These are phyloP conservation scores for Aspergillus pseudoglaucus DNA, from an alignment of 2,329 filamentous ascomycete genomes.

Conservation along the genomic window DNA sequence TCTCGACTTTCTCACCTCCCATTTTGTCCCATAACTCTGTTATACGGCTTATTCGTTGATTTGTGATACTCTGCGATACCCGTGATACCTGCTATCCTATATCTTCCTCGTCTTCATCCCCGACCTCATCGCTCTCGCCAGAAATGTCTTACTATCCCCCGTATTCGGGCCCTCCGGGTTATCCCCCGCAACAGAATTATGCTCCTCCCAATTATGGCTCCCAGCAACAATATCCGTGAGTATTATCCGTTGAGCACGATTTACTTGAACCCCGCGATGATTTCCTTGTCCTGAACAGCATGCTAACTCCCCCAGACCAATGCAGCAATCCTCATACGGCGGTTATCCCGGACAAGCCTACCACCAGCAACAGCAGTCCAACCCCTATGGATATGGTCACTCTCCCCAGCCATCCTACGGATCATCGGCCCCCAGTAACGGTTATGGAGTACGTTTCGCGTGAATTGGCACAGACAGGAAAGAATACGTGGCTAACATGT, in stretches of 20 bases:
- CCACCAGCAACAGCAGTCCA: constrained; percentile 26
- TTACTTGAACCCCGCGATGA: neutral
- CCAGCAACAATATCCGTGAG: constrained; percentile 37
- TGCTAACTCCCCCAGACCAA: constrained; percentile 16
- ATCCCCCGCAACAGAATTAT: constrained; percentile 44
- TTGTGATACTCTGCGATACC: constrained; percentile 1
- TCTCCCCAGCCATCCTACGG: constrained; percentile 33
- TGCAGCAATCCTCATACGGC: constrained; percentile 26
- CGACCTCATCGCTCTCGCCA: constrained; percentile 4
- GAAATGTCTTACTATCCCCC: constrained; percentile 60
- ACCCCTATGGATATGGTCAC: constrained; percentile 38
- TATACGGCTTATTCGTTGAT: constrained; percentile 7
- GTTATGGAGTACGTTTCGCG: constrained; percentile 31
- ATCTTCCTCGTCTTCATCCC: neutral
- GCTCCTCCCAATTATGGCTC: constrained; percentile 31
- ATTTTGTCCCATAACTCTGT: neutral
- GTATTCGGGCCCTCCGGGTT: constrained; percentile 51
- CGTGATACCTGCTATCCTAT: constrained; percentile 2
- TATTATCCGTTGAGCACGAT: constrained; percentile 9
- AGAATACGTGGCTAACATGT: constrained; percentile 9
- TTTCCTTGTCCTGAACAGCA: neutral
- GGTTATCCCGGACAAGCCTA: constrained; percentile 34
- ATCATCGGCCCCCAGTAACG: constrained; percentile 23
- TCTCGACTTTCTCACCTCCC: constrained; percentile 1
- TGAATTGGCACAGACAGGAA: constrained; percentile 1